Percentiles rank a stretch among this genome's conserved stretches.
Evolutionary conservation across 2,329 filamentous ascomycete genomes (phyloP).

Genomic region (Pyrenochaeta sp.): DNA sequence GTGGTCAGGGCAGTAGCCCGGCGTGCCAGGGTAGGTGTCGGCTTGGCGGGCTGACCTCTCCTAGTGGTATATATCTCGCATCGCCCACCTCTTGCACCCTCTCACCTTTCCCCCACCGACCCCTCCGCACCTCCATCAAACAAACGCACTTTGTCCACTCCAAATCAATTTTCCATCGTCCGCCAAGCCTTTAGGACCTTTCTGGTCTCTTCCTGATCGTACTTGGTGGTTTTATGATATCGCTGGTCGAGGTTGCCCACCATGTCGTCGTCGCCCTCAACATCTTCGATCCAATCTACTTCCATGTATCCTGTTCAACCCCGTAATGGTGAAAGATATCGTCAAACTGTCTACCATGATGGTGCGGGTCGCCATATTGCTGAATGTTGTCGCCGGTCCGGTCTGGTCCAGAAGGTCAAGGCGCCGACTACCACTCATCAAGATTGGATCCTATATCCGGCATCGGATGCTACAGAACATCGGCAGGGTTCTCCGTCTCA

Average conservation of each 20-base stretch:
- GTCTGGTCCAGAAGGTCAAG: constrained; percentile 4
- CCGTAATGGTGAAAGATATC: constrained; percentile 15
- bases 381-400: constrained; percentile 33
- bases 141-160: constrained; percentile 4
- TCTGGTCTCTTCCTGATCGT: constrained; percentile 9
- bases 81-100: constrained; percentile 23
- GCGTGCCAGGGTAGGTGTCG: constrained; percentile 14
- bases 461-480: background rate
- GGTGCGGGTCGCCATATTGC: constrained; percentile 28
- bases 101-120: constrained; percentile 11
- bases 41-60: constrained; percentile 27
- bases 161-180: constrained; percentile 3
- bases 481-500: background rate
- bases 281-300: constrained; percentile 3
- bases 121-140: constrained; percentile 10
- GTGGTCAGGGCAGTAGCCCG: constrained; percentile 12
- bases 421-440: constrained; percentile 4
- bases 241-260: constrained; percentile 12
- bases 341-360: constrained; percentile 35
- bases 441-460: constrained; percentile 11
- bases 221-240: constrained; percentile 3
- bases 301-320: background rate
- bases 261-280: constrained; percentile 31
- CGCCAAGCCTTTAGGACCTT: constrained; percentile 3
- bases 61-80: constrained; percentile 31